Base-by-base conservation (phyloP, 257 asterid species). In the Rauvolfia tetraphylla region DNA sequence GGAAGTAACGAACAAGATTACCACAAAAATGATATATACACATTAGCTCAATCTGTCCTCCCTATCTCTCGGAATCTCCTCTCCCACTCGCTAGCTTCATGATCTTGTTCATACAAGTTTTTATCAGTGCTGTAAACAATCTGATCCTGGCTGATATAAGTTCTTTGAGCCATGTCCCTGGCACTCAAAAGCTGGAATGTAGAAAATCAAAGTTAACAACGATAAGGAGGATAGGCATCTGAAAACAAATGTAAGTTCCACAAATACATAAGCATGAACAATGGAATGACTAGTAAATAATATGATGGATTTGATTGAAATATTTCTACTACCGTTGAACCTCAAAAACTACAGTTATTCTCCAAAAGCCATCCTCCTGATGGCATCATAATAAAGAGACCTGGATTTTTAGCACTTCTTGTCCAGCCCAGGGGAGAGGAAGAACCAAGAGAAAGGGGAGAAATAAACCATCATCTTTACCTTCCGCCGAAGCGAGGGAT, bases 111-210 rank as follows among this genome's bases (percentile, higher is more conserved):
- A 8, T 39, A 67, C 77, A 93, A 62, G 85, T 93, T 97, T 86
- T 80, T 88, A 71, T 90, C 96, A 0, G 96, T 93, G 65, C 98
- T 95, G 81, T 95, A 95, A 34, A 95, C 91, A 71, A 95, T 95
- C 78, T 84, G 84, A 76, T 95, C 99, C 90, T 88, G 79, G 46
- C 99, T 87, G 42, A 95, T 91, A 82, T 87, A 90, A 25, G 93
- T 91, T 88, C 86, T 85, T 75, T 93, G 92, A 13, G 99, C 97
- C 98, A 95, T 91, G 82, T 93, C 97, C 72, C 99, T 89, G 7
- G 99, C 98, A 78, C 93, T 95, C 86, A 91, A 76, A 80, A 95
- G 85, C 99, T 95, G 93, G 73, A 78, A 58, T 42, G 51, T 61
- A 23, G 41, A 18, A 49, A 12, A 56, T 17, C 44, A 72, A 54